Conservation (phyloP, 441 rosid species). For the Adansonia gregorii region DNA sequence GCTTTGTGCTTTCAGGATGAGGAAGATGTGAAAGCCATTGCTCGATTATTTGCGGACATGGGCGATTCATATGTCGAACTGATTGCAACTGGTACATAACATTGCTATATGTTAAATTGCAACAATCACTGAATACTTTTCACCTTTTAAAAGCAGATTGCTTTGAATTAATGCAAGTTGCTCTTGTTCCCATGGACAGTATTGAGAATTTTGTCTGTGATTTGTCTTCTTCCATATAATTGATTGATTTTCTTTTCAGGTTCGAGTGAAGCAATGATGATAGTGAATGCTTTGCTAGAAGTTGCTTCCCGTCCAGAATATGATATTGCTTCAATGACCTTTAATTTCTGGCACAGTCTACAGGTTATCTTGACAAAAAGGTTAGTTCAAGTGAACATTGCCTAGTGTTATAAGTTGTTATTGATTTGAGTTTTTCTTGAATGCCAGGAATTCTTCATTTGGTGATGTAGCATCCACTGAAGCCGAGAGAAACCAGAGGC, state of each 20-base stretch:
- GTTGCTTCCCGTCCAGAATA: constrained; percentile 96
- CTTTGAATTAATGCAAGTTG: constrained; percentile 26
- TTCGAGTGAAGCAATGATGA: constrained; percentile 87
- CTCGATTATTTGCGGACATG: constrained; percentile 94
- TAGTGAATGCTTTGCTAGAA: constrained; percentile 83
- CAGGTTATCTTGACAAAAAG: constrained; percentile 85
- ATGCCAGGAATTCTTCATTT: constrained; percentile 77
- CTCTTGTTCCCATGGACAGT: constrained; percentile 24
- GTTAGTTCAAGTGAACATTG: constrained; percentile 45
- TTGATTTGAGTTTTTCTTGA: constrained; percentile 35
- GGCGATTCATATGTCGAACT: constrained; percentile 98
- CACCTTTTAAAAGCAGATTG: constrained; percentile 23
- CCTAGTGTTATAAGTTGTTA: constrained; percentile 24
- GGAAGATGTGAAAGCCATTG: constrained; percentile 98
- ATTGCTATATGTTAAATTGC: constrained; percentile 20
- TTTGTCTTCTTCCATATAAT: constrained; percentile 22
- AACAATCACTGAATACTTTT: constrained; percentile 13
- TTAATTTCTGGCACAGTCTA: constrained; percentile 99
- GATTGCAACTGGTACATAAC: constrained; percentile 81
- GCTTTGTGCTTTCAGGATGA: constrained; percentile 71
- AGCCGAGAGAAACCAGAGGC: constrained; percentile 86
- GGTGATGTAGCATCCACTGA: constrained; percentile 73
- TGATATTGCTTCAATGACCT: constrained; percentile 99
- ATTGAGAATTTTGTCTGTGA: constrained; percentile 21
- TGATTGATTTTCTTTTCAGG: constrained; percentile 48